A percentile compares a stretch with the other conserved stretches of the same genome.
phyloP scores from a whole-genome alignment of 2,329 filamentous ascomycete genomes.

The Neobulgaria alba region DNA sequence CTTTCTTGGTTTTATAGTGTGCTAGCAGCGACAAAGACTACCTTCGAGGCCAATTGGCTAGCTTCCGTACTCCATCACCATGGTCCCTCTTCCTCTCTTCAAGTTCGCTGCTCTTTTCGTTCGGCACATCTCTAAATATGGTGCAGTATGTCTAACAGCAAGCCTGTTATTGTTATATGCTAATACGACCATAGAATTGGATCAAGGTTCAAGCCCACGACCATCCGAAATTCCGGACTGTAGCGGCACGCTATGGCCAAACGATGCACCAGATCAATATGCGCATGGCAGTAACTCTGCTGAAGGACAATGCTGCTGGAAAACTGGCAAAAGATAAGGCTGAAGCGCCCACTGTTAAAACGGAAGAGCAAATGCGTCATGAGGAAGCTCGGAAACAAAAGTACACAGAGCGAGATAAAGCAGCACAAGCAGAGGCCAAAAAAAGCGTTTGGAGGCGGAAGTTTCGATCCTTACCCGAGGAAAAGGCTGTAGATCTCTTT shows the following conservation, averaged over 20 bases:
- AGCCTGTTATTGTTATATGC: neutral
- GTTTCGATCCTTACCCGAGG: slow-evolving; percentile 54
- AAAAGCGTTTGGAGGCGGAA: slow-evolving; percentile 53
- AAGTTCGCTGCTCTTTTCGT: slow-evolving; percentile 58
- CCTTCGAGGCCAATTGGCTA: neutral
- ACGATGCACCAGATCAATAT: slow-evolving; percentile 59
- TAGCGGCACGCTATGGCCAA: slow-evolving; percentile 55
- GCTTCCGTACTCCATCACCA: slow-evolving; percentile 24
- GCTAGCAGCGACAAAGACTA: neutral
- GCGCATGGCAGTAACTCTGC: slow-evolving; percentile 49
- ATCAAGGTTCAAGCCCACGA: slow-evolving; percentile 60
- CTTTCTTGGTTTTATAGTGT: neutral
- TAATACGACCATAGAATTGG: slow-evolving; percentile 41
- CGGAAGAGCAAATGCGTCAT: slow-evolving; percentile 48
- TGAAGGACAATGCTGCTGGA: slow-evolving; percentile 50
- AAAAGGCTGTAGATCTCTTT: slow-evolving; percentile 57
- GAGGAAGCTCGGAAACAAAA: slow-evolving; percentile 40
- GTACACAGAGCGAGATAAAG: slow-evolving; percentile 31
- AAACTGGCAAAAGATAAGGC: slow-evolving; percentile 52
- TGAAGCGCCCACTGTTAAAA: slow-evolving; percentile 56
- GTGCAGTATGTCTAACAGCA: slow-evolving; percentile 43
- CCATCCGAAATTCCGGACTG: slow-evolving; percentile 49
- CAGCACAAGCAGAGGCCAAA: slow-evolving; percentile 23
- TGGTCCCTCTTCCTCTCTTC: slow-evolving; percentile 60
- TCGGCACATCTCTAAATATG: slow-evolving; percentile 60